These are phyloP conservation scores for Gossypioides kirkii DNA, from an alignment of 345 rosid species.

Conservation along the genomic window DNA sequence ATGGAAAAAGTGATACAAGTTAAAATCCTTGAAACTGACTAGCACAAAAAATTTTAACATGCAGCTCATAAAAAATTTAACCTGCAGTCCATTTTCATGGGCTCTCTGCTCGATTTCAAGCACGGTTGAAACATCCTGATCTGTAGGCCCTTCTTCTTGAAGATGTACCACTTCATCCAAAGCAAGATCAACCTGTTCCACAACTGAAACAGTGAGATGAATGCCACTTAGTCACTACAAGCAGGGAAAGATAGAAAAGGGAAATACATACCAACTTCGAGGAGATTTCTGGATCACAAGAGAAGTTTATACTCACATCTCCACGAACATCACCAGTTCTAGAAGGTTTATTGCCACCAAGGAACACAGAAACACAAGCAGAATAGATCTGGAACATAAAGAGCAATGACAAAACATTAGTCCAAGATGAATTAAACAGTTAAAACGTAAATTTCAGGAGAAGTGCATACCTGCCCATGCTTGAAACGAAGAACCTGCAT, in stretches of 20 bases:
- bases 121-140: constrained; percentile 65
- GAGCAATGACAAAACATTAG: constrained; percentile 13
- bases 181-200: constrained; percentile 71
- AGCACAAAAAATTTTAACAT: background rate
- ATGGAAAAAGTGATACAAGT: constrained; percentile 2
- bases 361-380: constrained; percentile 82
- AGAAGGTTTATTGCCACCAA: constrained; percentile 86
- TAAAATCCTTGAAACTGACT: background rate
- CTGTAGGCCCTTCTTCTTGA: constrained; percentile 79
- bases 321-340: constrained; percentile 83
- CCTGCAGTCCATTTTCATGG: constrained; percentile 91
- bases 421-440: constrained; percentile 11
- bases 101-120: constrained; percentile 96
- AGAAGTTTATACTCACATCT: constrained; percentile 74
- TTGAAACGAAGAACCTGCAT: constrained; percentile 85
- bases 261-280: constrained; percentile 52
- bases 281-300: constrained; percentile 89
- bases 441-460: background rate
- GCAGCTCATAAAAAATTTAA: constrained; percentile 13
- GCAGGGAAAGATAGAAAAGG: background rate
- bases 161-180: constrained; percentile 75
- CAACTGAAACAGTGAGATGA: background rate
- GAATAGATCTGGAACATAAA: constrained; percentile 65
- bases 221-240: background rate
- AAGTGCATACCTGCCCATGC: constrained; percentile 71